Evolutionary conservation across 2,329 filamentous ascomycete species (phyloP).

Genomic region (Pseudogymnoascus sp.): DNA sequence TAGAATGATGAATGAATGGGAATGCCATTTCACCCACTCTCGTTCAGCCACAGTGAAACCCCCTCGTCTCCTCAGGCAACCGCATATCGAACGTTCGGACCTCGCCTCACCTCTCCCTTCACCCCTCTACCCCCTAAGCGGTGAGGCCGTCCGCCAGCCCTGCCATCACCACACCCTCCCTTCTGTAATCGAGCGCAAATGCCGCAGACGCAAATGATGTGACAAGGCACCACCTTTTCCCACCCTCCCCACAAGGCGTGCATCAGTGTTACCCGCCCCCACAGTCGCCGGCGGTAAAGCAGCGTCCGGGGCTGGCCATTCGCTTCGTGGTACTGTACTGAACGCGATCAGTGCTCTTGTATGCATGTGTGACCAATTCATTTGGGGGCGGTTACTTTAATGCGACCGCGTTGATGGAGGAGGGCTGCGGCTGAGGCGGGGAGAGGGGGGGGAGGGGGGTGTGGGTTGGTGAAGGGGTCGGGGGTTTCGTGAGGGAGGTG

Average conservation of each 20-base stretch:
- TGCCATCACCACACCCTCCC: not conserved
- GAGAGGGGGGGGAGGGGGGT: no score
- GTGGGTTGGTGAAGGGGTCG: not conserved
- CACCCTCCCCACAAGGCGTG: not conserved
- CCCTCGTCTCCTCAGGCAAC: not conserved
- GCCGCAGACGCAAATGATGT: not conserved
- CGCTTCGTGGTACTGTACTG: not conserved
- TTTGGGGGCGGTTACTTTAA: not conserved
- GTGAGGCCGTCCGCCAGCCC: not conserved
- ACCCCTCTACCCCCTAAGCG: not conserved
- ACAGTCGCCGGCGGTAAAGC: not conserved
- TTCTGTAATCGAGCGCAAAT: not conserved
- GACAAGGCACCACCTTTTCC: not conserved
- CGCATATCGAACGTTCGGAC: not conserved
- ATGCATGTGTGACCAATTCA: not conserved
- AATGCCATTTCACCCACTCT: not conserved
- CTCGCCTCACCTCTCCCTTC: not conserved
- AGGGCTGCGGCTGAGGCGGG: not conserved
- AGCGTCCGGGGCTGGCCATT: not conserved
- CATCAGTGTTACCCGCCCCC: not conserved
- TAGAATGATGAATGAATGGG: not conserved
- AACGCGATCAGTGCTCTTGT: not conserved
- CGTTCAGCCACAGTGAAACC: not conserved
- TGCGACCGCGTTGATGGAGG: not conserved
- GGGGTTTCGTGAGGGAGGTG: not conserved